Evolutionary conservation across 169 alveolate species (phyloP), one percentile per base, ranked within the genome.

Genomic region (Plasmodium inui): DNA sequence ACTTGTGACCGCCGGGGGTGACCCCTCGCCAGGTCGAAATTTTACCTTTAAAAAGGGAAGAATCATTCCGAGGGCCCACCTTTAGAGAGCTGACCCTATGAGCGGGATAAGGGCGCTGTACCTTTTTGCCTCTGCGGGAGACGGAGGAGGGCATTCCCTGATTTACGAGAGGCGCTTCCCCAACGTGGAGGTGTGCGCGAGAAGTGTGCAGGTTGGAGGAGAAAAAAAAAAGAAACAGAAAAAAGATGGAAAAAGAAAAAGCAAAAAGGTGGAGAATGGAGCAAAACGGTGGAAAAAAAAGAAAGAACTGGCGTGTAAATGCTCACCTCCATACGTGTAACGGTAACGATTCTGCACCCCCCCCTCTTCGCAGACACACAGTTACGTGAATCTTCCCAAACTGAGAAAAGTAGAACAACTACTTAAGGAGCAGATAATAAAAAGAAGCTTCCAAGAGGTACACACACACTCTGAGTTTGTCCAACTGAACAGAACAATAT

Each of bases 131-230:
- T 74, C 81, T 14, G 39, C 55, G 17, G 32, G 28, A 9, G 55
- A 4, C 17, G 32, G 61, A 9, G 55, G 14, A n/a, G 26, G 28
- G 14, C 67, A 50, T 34, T 34, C 34, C 37, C 22, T 85, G 93
- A 32, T 85, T 74, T 85, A 85, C 12, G 37, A 73, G 19, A 85
- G 61, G 79, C 32, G 6, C 28, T 85, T 85, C 41, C 22, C 61
- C 67, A 85, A 74, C 39, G 30, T 85, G 67, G 93, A 84, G 37
- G 50, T 74, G 39, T 85, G 72, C 39, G 85, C 85, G 55, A 74
- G 37, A 34, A 30, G 78, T 85, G 19, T 41, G 26, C 93, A 85
- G 41, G 86, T 73, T 74, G 53, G 46, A 17, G 44, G 12, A 80
- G 28, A 1, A 8, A 26, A 34, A 74, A 19, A 30, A 74, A 44